Conservation (phyloP, 495 filamentous ascomycete genomes). For the Tuber magnatum region DNA sequence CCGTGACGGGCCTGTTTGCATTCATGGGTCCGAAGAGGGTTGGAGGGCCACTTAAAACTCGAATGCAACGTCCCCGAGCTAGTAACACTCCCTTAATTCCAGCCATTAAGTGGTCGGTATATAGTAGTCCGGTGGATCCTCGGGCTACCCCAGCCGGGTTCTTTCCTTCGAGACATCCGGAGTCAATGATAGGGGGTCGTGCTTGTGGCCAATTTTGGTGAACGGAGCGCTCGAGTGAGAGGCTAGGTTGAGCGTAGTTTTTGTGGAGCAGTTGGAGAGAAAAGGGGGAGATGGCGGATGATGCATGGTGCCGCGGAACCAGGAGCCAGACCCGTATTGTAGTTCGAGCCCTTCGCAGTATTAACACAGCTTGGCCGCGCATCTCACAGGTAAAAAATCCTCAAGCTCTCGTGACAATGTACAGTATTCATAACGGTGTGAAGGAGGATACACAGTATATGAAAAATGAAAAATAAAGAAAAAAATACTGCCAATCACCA, state of each 20-base stretch:
- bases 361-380: neutral
- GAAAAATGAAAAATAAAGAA: no score
- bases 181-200: neutral
- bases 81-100: neutral
- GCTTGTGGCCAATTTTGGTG: neutral
- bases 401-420: neutral
- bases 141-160: neutral
- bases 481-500: neutral
- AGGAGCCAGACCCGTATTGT: neutral
- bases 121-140: neutral
- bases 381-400: neutral
- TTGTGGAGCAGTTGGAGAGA: neutral
- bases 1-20: neutral
- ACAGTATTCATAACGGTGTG: no score
- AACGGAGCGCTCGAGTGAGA: neutral
- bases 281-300: neutral
- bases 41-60: neutral
- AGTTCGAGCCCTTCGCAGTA: neutral
- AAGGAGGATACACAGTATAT: no score
- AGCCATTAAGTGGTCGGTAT: neutral
- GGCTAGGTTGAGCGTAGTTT: neutral
- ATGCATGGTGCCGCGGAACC: neutral
- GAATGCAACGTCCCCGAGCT: neutral
- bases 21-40: neutral
- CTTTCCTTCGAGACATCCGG: neutral